These are phyloP conservation scores for Torulaspora maleeae DNA, from an alignment of 805 yeast species.

Conservation along the genomic window DNA sequence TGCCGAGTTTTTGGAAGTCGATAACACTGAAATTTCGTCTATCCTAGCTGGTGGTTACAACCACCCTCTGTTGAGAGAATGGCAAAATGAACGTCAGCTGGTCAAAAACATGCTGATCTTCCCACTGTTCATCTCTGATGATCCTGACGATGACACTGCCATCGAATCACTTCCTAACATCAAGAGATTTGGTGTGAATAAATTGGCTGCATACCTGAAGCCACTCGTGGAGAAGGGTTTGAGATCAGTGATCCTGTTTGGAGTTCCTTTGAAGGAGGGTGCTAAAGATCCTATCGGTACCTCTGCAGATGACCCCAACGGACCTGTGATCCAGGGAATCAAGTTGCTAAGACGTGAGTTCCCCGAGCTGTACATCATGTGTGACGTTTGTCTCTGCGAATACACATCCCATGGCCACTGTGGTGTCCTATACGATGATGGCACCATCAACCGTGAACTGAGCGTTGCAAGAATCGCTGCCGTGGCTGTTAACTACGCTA, in stretches of 20 bases:
- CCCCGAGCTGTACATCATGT: conserved; percentile 81
- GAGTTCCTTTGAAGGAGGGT: conserved; percentile 76
- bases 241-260: conserved; percentile 81
- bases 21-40: conserved; percentile 62
- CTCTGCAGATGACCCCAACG: conserved; percentile 91
- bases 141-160: conserved; percentile 68
- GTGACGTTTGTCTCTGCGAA: conserved; percentile 96
- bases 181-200: conserved; percentile 79
- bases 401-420: conserved; percentile 98
- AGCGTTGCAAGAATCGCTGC: conserved; percentile 84
- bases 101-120: conserved; percentile 86
- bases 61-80: conserved; percentile 79
- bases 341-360: conserved; percentile 57
- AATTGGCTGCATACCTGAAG: conserved; percentile 64
- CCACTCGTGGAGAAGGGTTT: conserved; percentile 75
- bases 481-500: conserved; percentile 91
- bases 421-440: conserved; percentile 85
- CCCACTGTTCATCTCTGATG: conserved; percentile 82
- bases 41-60: conserved; percentile 91
- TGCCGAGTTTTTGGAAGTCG: conserved; percentile 62
- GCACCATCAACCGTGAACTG: conserved; percentile 67
- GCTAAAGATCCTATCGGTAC: conserved; percentile 79
- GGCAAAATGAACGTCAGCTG: conserved; percentile 86
- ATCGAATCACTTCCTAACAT: conserved; percentile 85
- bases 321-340: conserved; percentile 85